A percentile compares a stretch with the other conserved stretches of the same genome.
These are phyloP conservation scores for Ilex asprella DNA, from an alignment of 257 asterid genomes.

Conservation along the genomic window DNA sequence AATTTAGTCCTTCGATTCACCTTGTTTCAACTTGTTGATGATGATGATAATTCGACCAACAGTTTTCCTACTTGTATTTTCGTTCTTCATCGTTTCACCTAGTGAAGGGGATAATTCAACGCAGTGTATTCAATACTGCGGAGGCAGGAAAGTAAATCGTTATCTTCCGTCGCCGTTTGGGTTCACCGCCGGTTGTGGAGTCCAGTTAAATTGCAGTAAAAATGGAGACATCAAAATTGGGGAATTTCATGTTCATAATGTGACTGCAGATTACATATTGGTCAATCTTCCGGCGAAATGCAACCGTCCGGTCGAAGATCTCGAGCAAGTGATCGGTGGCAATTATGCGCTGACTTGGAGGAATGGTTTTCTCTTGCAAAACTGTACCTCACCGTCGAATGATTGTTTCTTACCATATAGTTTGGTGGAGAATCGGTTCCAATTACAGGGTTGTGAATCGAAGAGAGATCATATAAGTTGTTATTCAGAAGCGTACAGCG, in stretches of 20 bases:
- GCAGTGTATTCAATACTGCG: background rate
- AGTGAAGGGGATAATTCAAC: background rate
- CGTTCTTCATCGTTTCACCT: background rate
- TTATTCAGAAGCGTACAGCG: background rate
- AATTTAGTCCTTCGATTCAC: background rate
- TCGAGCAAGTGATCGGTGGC: background rate
- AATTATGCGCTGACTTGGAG: background rate
- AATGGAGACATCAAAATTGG: background rate
- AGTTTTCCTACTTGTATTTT: background rate
- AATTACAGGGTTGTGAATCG: background rate
- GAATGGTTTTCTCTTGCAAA: background rate
- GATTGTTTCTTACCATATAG: background rate
- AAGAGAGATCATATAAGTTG: background rate
- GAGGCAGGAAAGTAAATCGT: background rate
- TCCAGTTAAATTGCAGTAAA: background rate
- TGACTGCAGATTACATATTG: background rate
- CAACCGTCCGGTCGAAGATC: background rate
- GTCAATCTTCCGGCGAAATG: background rate
- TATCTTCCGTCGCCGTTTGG: background rate
- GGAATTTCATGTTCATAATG: background rate
- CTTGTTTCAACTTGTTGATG: background rate
- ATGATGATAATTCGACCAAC: background rate
- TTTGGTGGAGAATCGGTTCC: background rate
- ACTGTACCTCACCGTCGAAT: background rate
- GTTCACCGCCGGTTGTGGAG: background rate